Base-by-base conservation (phyloP, 176 grass and related monocot species). In the Cenchrus americanus region DNA sequence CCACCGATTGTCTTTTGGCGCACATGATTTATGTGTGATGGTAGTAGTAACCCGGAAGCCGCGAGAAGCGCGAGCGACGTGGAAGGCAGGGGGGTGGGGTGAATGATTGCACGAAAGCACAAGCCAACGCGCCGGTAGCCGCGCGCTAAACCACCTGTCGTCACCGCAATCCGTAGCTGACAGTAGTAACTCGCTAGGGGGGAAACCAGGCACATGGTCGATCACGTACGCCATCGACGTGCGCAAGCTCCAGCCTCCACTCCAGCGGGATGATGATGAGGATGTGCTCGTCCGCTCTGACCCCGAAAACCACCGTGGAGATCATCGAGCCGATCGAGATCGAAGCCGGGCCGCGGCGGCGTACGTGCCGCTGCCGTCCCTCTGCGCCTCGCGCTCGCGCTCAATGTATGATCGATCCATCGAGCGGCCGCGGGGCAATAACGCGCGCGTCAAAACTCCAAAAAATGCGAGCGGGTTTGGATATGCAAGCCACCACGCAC, bases 401-500 rank as follows among this genome's bases (percentile, higher is more conserved):
- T 30, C 27, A 30, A 30, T 30, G 27, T 0, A 9, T 48, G 66
- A n/a, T 11, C 66, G 10, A 43, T 26, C 65, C 27, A 30, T 30
- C 27, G 27, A 30, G 1, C 27, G 27, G 27, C 27, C 27, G 27
- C 27, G 27, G 27, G 27, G 27, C 27, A 30, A 30, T 30, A 30
- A n/a, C n/a, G n/a, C n/a, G n/a, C n/a, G n/a, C n/a, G n/a, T n/a
- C n/a, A n/a, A n/a, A 30, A 69, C 26, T 41, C n/a, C 1, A 69
- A 70, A 54, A 71, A 23, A 15, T 15, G 42, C 10, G 34, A 62
- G 10, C 11, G 44, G 69, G 4, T 71, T 71, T n/a, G 66, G 58
- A 67, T 71, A 42, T 17, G 57, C 49, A 55, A 58, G 84, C 68
- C 84, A 73, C 68, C 84, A 73, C 84, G 77, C n/a, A 17, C 32